phyloP scores from a whole-genome alignment of 306 rosid genomes.

The Cicer cuneatum region DNA sequence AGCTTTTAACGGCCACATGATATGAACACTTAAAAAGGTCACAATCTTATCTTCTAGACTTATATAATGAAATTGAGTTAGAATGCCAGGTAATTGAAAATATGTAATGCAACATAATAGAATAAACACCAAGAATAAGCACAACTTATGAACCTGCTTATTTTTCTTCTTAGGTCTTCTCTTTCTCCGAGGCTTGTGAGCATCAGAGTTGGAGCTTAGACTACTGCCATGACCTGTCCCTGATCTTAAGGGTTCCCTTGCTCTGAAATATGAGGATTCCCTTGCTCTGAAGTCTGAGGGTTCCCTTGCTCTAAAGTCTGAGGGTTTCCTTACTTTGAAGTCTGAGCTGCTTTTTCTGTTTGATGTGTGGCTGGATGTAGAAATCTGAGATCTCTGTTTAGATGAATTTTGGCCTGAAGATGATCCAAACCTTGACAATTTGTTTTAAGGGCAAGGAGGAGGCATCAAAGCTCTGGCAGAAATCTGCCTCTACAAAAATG shows the following conservation, averaged over 20 bases:
- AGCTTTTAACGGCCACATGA: not conserved
- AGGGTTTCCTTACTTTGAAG: no score
- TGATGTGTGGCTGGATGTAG: slow-evolving; percentile 75
- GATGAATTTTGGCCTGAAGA: slow-evolving; percentile 74
- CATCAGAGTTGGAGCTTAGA: slow-evolving; percentile 97
- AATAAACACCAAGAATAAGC: slow-evolving; percentile 2
- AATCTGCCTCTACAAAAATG: slow-evolving; percentile 73
- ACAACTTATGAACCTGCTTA: slow-evolving; percentile 67
- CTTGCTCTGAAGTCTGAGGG: no score
- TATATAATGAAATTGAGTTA: not conserved
- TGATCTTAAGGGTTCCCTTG: slow-evolving; percentile 75
- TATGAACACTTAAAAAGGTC: not conserved
- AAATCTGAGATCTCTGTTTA: slow-evolving; percentile 55
- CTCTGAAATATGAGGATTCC: no score
- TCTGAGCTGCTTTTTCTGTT: slow-evolving; percentile 70
- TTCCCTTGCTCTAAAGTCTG: no score
- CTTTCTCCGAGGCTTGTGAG: slow-evolving; percentile 91
- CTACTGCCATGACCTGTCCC: slow-evolving; percentile 81
- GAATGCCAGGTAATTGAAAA: not conserved
- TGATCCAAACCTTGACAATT: slow-evolving; percentile 68
- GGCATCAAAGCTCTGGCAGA: slow-evolving; percentile 98
- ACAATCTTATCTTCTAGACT: not conserved
- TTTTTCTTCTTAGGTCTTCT: slow-evolving; percentile 94
- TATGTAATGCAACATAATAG: slow-evolving; percentile 4
- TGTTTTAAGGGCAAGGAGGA: slow-evolving; percentile 83